These are phyloP conservation scores for Fusarium torreyae DNA, from an alignment of 2,329 filamentous ascomycete species.

Conservation along the genomic window DNA sequence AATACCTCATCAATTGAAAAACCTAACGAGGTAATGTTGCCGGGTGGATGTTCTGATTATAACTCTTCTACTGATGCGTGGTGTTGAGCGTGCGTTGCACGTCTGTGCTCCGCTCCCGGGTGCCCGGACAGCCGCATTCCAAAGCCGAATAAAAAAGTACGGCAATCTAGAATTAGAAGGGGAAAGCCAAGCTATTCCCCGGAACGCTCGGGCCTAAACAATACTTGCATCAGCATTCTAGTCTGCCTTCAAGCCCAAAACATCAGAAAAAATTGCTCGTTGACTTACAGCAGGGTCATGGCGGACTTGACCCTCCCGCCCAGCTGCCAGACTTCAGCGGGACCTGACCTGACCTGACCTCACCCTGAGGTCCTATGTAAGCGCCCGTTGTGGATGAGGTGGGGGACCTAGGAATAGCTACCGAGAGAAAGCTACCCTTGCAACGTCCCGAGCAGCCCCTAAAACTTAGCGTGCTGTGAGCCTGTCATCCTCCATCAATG, in stretches of 20 bases:
- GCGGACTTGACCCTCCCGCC: background rate
- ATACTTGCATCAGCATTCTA: constrained; percentile 9
- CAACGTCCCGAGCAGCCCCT: constrained; percentile 38
- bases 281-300: background rate
- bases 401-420: constrained; percentile 36
- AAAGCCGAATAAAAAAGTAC: constrained; percentile 33
- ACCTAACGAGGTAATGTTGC: background rate
- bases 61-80: background rate
- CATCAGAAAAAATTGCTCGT: too few relatives aligned
- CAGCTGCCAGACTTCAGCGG: background rate
- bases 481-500: constrained; percentile 15
- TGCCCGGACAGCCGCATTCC: constrained; percentile 40
- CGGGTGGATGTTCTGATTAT: too few relatives aligned
- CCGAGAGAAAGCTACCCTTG: constrained; percentile 49
- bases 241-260: too few relatives aligned
- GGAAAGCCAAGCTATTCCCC: constrained; percentile 24
- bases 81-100: constrained; percentile 23
- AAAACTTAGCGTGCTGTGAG: constrained; percentile 27
- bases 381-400: constrained; percentile 33
- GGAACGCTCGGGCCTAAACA: constrained; percentile 34
- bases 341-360: background rate
- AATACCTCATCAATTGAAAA: constrained; percentile 11
- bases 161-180: constrained; percentile 42
- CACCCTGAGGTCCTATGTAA: constrained; percentile 10
- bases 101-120: constrained; percentile 29